phyloP scores from a whole-genome alignment of 1,139 yeast species.

The Lodderomyces metapsilosis region DNA sequence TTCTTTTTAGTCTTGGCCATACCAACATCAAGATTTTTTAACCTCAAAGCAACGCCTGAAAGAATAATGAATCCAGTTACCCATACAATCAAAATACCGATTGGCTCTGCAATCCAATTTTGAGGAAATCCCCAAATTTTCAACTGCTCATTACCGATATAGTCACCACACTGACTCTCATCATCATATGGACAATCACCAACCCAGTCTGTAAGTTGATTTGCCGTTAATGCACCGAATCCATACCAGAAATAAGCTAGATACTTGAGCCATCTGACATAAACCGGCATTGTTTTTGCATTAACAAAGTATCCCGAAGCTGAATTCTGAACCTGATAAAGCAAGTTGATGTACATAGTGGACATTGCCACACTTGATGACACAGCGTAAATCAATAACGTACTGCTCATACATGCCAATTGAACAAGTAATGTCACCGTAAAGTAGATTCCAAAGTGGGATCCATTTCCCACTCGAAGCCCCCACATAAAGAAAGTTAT shows the following conservation, averaged over 20 bases:
- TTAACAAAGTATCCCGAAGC: conserved; percentile 83
- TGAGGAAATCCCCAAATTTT: conserved; percentile 58
- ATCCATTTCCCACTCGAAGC: conserved; percentile 26
- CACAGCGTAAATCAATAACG: conserved; percentile 56
- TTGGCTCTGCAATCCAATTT: conserved; percentile 68
- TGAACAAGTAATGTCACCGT: conserved; percentile 57
- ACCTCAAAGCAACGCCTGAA: conserved; percentile 46
- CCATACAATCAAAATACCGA: conserved; percentile 62
- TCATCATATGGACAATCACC: conserved; percentile 56
- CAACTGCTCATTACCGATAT: conserved; percentile 57
- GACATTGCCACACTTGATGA: conserved; percentile 67
- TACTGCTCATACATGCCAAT: conserved; percentile 54
- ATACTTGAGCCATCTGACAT: conserved; percentile 82
- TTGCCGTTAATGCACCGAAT: conserved; percentile 66
- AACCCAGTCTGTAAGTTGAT: conserved; percentile 59
- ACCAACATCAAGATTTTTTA: conserved; percentile 52
- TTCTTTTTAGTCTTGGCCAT: conserved; percentile 46
- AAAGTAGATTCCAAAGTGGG: conserved; percentile 62
- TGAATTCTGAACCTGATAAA: conserved; percentile 71
- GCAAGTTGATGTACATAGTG: conserved; percentile 58
- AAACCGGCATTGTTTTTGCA: conserved; percentile 74
- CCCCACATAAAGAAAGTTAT: conserved; percentile 83
- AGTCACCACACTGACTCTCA: conserved; percentile 30
- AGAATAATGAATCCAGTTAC: conserved; percentile 51
- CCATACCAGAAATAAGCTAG: conserved; percentile 75